These are phyloP conservation scores for Tetradesmus lagerheimii DNA, from an alignment of 139 green algal species.

Conservation along the genomic window DNA sequence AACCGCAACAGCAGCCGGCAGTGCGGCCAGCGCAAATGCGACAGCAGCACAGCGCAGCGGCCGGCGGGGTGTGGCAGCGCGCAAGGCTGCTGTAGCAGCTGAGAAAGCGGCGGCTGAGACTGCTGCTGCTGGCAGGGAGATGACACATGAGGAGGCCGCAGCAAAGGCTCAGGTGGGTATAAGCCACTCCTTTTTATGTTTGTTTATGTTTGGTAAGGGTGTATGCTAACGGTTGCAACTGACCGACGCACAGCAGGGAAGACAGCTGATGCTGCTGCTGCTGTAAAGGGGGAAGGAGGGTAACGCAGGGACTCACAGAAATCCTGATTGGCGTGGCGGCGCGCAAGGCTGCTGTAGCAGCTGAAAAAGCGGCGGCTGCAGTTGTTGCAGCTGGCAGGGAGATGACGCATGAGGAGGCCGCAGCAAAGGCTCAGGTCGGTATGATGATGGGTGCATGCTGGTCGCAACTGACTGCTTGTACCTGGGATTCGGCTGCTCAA, in stretches of 20 bases:
- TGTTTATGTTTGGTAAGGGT: no score
- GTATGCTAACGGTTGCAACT: no score
- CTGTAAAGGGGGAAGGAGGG: no score
- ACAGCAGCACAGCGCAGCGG: constrained; percentile 40
- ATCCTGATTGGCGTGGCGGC: neutral
- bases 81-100: constrained; percentile 22
- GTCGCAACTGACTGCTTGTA: no score
- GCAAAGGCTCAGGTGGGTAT: neutral
- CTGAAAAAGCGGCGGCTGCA: constrained; percentile 1
- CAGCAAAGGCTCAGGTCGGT: neutral
- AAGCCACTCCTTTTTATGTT: neutral
- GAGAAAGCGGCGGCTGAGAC: neutral
- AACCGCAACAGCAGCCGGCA: neutral
- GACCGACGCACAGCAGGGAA: no score
- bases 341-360: constrained; percentile 9
- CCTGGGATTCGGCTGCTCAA: no score
- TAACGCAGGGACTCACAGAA: no score
- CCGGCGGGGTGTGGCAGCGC: neutral
- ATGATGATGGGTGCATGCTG: no score
- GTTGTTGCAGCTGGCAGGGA: neutral
- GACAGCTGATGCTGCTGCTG: no score
- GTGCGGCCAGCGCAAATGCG: neutral
- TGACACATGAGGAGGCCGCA: constrained; percentile 4
- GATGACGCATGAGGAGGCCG: neutral
- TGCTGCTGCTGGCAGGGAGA: neutral